Base-by-base conservation (phyloP, 108 stramenopile species). In the Nitzschia putrida region DNA sequence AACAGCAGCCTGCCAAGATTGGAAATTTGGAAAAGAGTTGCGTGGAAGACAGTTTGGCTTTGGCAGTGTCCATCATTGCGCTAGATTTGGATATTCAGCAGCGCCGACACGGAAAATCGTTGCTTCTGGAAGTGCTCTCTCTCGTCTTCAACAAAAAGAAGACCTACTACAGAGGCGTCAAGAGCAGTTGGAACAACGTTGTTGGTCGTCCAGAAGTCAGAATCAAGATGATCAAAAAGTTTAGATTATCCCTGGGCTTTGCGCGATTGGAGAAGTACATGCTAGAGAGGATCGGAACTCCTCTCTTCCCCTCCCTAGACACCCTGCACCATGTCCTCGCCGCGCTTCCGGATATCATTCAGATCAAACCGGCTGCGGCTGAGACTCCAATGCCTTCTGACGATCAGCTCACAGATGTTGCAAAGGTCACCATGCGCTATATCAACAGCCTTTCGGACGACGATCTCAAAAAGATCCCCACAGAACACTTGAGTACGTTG, bases 1-100 rank as follows among this genome's bases (percentile, higher is more conserved):
- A 96, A 61, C 95, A 96, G 61, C 69, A 86, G 13, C 88, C 87
- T 9, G 52, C 66, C 20, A 91, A 88, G 69, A 91, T 92, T 68
- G 92, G 90, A 0, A 56, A 55, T 38, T 66, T 71, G 42, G 93
- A 96, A 71, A 76, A 80, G 11, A 80, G 77, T 21, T 96, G 95
- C 61, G 90, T 96, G 0, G 87, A 94, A 69, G 89, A 93, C 29
- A 74, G 75, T 37, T 56, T 96, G 9, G 22, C 64, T 7, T 53
- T 73, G 8, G 93, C 90, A 4, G 66, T 92, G 16, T 29, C 49
- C 9, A 90, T 94, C 45, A 67, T 91, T 29, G 78, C 80, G 16
- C 66, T 77, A 39, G 91, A 91, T 66, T 76, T 96, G 63, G 75
- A 84, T 20, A 72, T 78, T 59, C 80, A 85, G 74, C 34, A 71